A percentile compares a stretch with the other conserved stretches of the same genome.
phyloP scores from a whole-genome alignment of 2,329 filamentous ascomycete genomes.

The Colletotrichum kahawae region DNA sequence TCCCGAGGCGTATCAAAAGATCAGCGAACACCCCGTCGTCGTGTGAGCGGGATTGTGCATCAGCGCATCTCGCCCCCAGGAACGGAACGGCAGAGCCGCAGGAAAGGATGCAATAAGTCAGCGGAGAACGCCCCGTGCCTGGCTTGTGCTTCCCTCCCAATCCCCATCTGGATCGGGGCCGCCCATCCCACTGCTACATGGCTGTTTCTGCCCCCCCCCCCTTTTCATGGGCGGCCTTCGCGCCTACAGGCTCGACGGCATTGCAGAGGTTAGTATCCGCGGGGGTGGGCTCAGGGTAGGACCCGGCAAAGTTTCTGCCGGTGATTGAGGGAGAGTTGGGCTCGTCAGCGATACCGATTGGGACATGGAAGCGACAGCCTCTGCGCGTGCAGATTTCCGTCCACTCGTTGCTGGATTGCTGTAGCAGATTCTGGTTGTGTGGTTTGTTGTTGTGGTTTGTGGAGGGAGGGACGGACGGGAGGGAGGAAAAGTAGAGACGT shows the following conservation, averaged over 20 bases:
- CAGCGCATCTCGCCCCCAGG: not conserved
- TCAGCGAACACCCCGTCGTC: not conserved
- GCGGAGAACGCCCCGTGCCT: not conserved
- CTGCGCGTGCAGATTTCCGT: not conserved
- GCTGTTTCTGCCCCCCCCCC: not conserved
- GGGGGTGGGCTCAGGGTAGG: not conserved
- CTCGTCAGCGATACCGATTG: not conserved
- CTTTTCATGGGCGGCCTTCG: not conserved
- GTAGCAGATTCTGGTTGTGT: not conserved
- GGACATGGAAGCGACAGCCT: not conserved
- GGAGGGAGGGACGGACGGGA: not conserved
- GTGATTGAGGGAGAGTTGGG: not conserved
- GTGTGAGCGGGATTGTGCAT: not conserved
- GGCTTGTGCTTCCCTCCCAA: not conserved
- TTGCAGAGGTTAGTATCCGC: not conserved
- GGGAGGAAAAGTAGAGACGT: not conserved
- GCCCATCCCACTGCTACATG: not conserved
- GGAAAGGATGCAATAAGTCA: not conserved
- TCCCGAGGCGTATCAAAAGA: constrained; percentile 8
- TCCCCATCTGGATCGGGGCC: not conserved
- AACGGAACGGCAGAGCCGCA: constrained; percentile 10
- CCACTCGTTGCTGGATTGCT: not conserved
- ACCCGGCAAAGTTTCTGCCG: not conserved
- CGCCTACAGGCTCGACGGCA: not conserved
- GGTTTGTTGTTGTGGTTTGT: not conserved